These are phyloP conservation scores for Macrocystidia cucumis DNA, from an alignment of 1,284 basidiomycete species.

Conservation along the genomic window DNA sequence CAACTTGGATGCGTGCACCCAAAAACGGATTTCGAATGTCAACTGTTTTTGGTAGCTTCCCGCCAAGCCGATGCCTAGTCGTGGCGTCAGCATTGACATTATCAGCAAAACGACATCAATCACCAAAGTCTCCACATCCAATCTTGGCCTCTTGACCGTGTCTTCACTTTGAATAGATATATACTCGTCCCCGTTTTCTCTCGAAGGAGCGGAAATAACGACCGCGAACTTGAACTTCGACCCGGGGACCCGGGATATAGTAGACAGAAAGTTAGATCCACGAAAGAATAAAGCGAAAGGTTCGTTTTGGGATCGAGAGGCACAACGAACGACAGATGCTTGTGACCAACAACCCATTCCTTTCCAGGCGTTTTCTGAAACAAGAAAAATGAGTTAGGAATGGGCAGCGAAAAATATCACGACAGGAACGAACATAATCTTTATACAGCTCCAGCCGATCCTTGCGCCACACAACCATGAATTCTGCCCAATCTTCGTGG, in stretches of 20 bases:
- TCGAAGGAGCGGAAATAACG: constrained; percentile 38
- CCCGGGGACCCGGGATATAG: constrained; percentile 47
- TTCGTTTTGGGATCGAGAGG: constrained; percentile 56
- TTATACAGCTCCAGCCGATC: constrained; percentile 72
- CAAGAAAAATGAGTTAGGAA: constrained; percentile 10
- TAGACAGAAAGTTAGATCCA: constrained; percentile 75
- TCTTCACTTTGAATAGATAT: constrained; percentile 72
- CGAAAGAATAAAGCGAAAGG: constrained; percentile 74
- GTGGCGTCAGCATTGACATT: not conserved
- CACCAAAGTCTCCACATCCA: constrained; percentile 83
- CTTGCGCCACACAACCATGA: constrained; percentile 72
- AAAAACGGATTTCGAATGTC: constrained; percentile 40
- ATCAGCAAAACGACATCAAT: constrained; percentile 3
- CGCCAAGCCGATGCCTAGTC: constrained; percentile 57
- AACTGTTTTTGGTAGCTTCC: constrained; percentile 35
- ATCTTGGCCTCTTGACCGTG: constrained; percentile 64
- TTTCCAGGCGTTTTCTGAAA: constrained; percentile 50
- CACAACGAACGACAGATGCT: constrained; percentile 63
- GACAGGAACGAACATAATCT: constrained; percentile 72
- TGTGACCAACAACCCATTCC: constrained; percentile 57
- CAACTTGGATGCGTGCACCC: constrained; percentile 55
- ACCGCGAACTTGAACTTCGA: constrained; percentile 30
- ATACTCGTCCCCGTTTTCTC: constrained; percentile 63
- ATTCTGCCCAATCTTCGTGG: constrained; percentile 71
- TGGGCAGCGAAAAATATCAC: constrained; percentile 9